Evolutionary conservation across 257 asterid genomes (phyloP), one percentile per base, ranked within the genome.

Genomic region (Fraxinus anomala): DNA sequence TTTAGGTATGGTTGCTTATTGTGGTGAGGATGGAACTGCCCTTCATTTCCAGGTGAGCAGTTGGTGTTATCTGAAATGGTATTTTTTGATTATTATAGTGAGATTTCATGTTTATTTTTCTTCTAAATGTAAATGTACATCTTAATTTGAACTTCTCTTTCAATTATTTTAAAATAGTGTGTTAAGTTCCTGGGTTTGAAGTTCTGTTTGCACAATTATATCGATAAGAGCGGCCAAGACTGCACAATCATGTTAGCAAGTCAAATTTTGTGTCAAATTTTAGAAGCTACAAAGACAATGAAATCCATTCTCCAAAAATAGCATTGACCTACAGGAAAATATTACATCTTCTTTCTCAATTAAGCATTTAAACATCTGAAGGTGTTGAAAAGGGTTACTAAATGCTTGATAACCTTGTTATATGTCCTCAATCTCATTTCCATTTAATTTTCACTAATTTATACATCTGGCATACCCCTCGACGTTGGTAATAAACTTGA

Each of bases 1-100:
- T 71, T 47, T 73, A 94, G 99, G 97, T 74, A 75, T 83, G 91
- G 92, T 88, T 83, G 99, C 97, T 76, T 96, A 93, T 75, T 96
- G 98, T 77, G 87, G 92, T 63, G 97, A 87, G 76, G 98, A 93
- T 47, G 98, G 99, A 84, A 86, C 85, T 59, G 82, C 91, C 79
- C 70, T 78, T 78, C 88, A 88, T 90, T 95, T 95, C 86, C 93
- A 89, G 97, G 98, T 92, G 73, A 85, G 80, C 47, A 7, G 61
- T 42, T 77, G 39, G 13, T 61, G 21, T 77, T 67, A 17, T 19
- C 17, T 59, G 49, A 30, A 37, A 74, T 56, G 26, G 26, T 14
- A 44, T 77, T 31, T 17, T 30, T 72, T 54, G 31, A 44, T 42
- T 51, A 36, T 23, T 72, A 56, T 12, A 0, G 13, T 79, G 69